phyloP scores from a whole-genome alignment of 2,329 filamentous ascomycete species.

The Phaeosphaeria sp. region DNA sequence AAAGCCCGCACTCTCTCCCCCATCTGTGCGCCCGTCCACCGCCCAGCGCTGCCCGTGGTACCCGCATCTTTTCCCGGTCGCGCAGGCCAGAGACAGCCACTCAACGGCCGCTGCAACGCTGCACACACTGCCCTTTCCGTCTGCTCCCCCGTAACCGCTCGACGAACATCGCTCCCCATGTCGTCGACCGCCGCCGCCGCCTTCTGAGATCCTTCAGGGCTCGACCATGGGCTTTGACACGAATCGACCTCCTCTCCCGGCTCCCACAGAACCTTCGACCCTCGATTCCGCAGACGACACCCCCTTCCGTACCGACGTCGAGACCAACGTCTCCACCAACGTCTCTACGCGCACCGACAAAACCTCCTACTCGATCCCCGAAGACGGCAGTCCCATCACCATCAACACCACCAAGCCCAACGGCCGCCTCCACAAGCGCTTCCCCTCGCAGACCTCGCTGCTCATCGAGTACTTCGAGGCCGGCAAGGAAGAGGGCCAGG shows the following conservation, averaged over 20 bases:
- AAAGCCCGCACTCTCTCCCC: slow-evolving; percentile 11
- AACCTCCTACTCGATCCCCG: slow-evolving; percentile 80
- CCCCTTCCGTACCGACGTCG: slow-evolving; percentile 59
- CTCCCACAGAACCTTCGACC: slow-evolving; percentile 76
- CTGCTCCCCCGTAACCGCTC: slow-evolving; percentile 11
- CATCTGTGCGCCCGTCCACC: slow-evolving; percentile 9
- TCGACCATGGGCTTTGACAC: slow-evolving; percentile 54
- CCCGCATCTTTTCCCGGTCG: slow-evolving; percentile 19
- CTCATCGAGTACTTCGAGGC: slow-evolving; percentile 96
- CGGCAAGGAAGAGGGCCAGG: slow-evolving; percentile 67
- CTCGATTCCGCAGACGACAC: slow-evolving; percentile 64
- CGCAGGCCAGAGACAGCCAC: slow-evolving; percentile 36
- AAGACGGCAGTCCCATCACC: slow-evolving; percentile 89
- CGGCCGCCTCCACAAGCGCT: slow-evolving; percentile 63
- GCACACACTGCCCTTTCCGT: slow-evolving; percentile 2
- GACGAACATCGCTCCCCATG: slow-evolving; percentile 36
- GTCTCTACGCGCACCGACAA: slow-evolving; percentile 72
- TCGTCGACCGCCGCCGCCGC: slow-evolving; percentile 30
- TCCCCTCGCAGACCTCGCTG: slow-evolving; percentile 82
- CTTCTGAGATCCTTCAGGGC: slow-evolving; percentile 40
- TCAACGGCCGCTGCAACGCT: slow-evolving; percentile 15
- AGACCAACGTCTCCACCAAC: slow-evolving; percentile 74
- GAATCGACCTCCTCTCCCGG: slow-evolving; percentile 71
- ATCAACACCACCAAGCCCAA: slow-evolving; percentile 77
- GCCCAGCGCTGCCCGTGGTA: slow-evolving; percentile 6